These are phyloP conservation scores for Sporothrix pallida DNA, from an alignment of 2,329 filamentous ascomycete species.

Conservation along the genomic window DNA sequence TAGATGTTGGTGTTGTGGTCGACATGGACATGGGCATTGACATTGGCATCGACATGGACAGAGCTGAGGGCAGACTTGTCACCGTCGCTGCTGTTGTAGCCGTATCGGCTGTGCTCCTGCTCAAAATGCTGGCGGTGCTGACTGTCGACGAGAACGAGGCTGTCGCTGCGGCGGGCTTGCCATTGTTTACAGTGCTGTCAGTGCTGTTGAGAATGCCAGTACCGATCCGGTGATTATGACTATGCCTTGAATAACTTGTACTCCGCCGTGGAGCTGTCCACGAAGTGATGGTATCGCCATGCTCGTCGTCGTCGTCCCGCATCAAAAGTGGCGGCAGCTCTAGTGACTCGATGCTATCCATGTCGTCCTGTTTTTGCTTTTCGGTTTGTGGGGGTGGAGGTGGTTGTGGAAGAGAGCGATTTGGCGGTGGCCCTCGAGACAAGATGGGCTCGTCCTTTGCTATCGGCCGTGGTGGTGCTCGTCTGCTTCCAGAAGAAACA, in stretches of 20 bases:
- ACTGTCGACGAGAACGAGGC: slow-evolving; percentile 28
- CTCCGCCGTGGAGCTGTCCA: not conserved
- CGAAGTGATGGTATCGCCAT: not conserved
- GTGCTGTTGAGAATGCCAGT: no score
- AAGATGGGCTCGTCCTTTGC: not conserved
- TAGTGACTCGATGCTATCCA: slow-evolving; percentile 14
- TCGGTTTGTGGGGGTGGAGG: slow-evolving; percentile 39
- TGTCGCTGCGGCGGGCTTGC: not conserved
- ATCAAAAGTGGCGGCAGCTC: slow-evolving; percentile 27
- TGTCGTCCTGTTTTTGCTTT: slow-evolving; percentile 6
- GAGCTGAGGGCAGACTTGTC: not conserved
- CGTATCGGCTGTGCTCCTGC: slow-evolving; percentile 30
- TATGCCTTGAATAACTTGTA: not conserved
- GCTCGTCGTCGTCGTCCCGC: slow-evolving; percentile 10
- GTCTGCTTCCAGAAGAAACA: not conserved
- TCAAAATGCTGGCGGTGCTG: slow-evolving; percentile 27
- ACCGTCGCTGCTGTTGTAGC: not conserved
- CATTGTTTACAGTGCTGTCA: no score
- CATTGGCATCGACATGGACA: not conserved
- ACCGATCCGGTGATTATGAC: not conserved
- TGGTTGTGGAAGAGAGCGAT: slow-evolving; percentile 49
- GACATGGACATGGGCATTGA: no score
- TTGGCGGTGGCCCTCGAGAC: slow-evolving; percentile 53
- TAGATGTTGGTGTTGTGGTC: not conserved
- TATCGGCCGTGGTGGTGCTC: not conserved